Base-by-base conservation (phyloP, 2,329 filamentous ascomycete genomes). In the Colletotrichum ledebouriae region DNA sequence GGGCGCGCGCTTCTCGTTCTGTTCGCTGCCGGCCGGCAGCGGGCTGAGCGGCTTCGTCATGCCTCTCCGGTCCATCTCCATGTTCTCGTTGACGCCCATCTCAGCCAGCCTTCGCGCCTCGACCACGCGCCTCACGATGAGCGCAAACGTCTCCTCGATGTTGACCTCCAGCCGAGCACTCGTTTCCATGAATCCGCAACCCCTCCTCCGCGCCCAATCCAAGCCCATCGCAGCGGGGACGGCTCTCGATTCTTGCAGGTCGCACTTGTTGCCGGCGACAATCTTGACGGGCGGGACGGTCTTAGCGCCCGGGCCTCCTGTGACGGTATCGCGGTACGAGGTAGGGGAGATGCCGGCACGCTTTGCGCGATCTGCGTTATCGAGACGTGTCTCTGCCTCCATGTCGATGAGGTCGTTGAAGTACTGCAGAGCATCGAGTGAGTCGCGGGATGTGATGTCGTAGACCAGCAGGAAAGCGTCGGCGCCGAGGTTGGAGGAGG, bases 131-230 rank as follows among this genome's bases (percentile, higher is more conserved):
- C 87, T 83, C 49, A 90, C 86, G 67, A 90, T 87, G 44, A 90
- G 84, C 41, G 91, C 92, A 84, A 96, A 96, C 0, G 92, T 95
- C 85, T 96, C 93, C 78, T 96, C 93, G 70, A 96, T 93, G 77
- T 96, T 96, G 72, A 96, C 93, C 83, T 94, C 92, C 74, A 94
- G 88, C 62, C 92, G 83, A 4, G 93, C 93, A 75, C 91, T 94
- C 70, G 93, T 96, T 86, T 96, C 93, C 93, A 96, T 96, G 81
- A 96, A 96, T 44, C 92, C 93, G 79, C 92, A 95, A 49, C 89
- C 89, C 62, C 87, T 84, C 68, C 83, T 83, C 69, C 92, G 83
- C 58, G 93, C 92, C 92, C 93, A 96, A 73, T 94, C 91, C 49
- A 95, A 82, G 0, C 93, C 93, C 64, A 87, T 82, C 47, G 89